Evolutionary conservation across 371 early-diverging fungal species (phyloP).

Genomic region (Dichotomocladium elegans): DNA sequence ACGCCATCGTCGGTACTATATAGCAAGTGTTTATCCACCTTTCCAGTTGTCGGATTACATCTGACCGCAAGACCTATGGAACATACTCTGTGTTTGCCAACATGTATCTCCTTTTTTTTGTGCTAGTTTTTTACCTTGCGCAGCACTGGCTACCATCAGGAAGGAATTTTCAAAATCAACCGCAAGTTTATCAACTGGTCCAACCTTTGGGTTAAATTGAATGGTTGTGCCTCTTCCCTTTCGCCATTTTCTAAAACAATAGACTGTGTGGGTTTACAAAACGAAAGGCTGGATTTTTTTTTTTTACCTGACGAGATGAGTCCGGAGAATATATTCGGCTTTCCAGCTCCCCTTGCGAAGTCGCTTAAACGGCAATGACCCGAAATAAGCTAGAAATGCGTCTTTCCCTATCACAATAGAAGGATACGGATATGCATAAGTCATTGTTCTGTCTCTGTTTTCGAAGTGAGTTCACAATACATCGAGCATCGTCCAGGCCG

Average conservation of each 20-base stretch:
- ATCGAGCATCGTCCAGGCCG: slow-evolving; percentile 43
- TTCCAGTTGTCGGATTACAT: slow-evolving; percentile 44
- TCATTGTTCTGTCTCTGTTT: not conserved
- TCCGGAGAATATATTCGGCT: slow-evolving; percentile 45
- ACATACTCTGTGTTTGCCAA: not conserved
- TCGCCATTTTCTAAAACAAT: slow-evolving; percentile 37
- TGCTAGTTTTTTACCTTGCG: slow-evolving; percentile 21
- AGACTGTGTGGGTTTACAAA: not conserved
- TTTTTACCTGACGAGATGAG: slow-evolving; percentile 37
- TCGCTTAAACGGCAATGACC: slow-evolving; percentile 35
- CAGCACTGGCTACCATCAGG: slow-evolving; percentile 34
- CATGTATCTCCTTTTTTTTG: not conserved
- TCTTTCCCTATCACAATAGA: slow-evolving; percentile 30
- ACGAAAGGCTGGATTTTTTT: not conserved
- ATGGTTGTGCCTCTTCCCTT: slow-evolving; percentile 40
- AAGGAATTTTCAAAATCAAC: slow-evolving; percentile 35
- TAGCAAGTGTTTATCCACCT: slow-evolving; percentile 32
- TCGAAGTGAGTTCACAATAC: slow-evolving; percentile 22
- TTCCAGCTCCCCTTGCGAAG: slow-evolving; percentile 44
- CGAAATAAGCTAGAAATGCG: slow-evolving; percentile 48
- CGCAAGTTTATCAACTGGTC: slow-evolving; percentile 30
- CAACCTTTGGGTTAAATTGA: slow-evolving; percentile 40
- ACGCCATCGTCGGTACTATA: slow-evolving; percentile 34
- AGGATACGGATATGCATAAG: not conserved
- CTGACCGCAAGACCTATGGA: slow-evolving; percentile 31